phyloP scores from a whole-genome alignment of 164 flowering plant species.

The Tetracentron sinense region DNA sequence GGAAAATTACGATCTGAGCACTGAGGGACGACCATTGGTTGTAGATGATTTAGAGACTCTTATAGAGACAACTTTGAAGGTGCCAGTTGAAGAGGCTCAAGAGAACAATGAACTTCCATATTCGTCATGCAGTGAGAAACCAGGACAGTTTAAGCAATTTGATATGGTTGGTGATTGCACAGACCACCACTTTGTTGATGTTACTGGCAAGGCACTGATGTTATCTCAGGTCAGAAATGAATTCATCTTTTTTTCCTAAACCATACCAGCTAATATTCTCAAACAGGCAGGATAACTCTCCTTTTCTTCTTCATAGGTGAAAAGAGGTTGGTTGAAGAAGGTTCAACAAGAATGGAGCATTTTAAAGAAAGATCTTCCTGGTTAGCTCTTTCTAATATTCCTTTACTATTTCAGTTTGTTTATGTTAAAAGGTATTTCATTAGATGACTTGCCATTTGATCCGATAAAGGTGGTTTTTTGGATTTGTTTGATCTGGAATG shows the following conservation, averaged over 20 bases:
- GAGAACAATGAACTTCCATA: slow-evolving; percentile 9
- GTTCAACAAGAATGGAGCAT: slow-evolving; percentile 93
- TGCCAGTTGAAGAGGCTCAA: slow-evolving; percentile 23
- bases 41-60: slow-evolving; percentile 20
- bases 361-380: slow-evolving; percentile 75
- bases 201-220: slow-evolving; percentile 31
- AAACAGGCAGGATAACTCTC: neutral
- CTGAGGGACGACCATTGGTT: slow-evolving; percentile 13
- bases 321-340: slow-evolving; percentile 73
- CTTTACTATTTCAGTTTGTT: neutral
- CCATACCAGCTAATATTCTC: neutral
- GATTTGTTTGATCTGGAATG: neutral
- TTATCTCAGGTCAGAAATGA: slow-evolving; percentile 45
- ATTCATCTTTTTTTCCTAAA: neutral
- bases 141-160: slow-evolving; percentile 48
- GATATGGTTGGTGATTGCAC: slow-evolving; percentile 61
- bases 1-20: slow-evolving; percentile 22
- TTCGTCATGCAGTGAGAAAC: slow-evolving; percentile 13
- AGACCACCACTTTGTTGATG: slow-evolving; percentile 68
- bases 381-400: slow-evolving; percentile 30
- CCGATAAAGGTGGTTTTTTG: neutral
- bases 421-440: neutral
- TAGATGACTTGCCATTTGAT: neutral
- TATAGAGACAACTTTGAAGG: slow-evolving; percentile 12
- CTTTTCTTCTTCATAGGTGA: slow-evolving; percentile 36